Evolutionary conservation across 495 filamentous ascomycete species (phyloP).

Genomic region (Penicillium manginii): DNA sequence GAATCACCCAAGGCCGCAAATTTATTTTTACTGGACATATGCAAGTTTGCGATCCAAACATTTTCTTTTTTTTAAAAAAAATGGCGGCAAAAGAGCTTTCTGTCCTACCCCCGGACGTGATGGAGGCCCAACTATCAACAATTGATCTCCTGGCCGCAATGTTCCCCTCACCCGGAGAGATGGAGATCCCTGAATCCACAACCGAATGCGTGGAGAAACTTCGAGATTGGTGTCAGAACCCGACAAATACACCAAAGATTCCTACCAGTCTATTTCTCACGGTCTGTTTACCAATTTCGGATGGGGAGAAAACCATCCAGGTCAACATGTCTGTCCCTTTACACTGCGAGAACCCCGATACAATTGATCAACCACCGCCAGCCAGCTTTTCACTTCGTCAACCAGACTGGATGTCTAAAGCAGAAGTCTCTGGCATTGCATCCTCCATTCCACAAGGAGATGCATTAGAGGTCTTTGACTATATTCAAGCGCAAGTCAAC

Average conservation of each 20-base stretch:
- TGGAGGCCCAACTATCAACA: constrained; percentile 42
- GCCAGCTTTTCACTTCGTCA: constrained; percentile 40
- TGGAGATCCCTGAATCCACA: constrained; percentile 40
- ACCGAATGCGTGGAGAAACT: constrained; percentile 36
- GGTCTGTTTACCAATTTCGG: constrained; percentile 32
- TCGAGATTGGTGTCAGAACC: constrained; percentile 36
- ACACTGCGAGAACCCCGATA: constrained; percentile 21
- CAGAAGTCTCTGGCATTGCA: constrained; percentile 34
- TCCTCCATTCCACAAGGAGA: constrained; percentile 36
- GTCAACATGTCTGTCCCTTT: constrained; percentile 42
- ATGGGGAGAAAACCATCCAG: constrained; percentile 34
- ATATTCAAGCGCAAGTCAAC: constrained; percentile 31
- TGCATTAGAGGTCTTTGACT: constrained; percentile 38
- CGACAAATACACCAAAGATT: constrained; percentile 17
- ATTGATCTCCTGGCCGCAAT: constrained; percentile 42
- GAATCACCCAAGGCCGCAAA: too few relatives aligned
- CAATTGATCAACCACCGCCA: constrained; percentile 31
- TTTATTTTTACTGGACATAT: too few relatives aligned
- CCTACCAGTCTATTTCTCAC: constrained; percentile 31
- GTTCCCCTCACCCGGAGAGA: constrained; percentile 39
- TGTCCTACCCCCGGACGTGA: constrained; percentile 30
- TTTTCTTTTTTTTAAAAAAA: not conserved
- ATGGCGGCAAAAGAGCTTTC: constrained; percentile 26
- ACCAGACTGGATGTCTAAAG: constrained; percentile 48
- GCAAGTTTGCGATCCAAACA: not conserved